Evolutionary conservation across 331 rosid genomes (phyloP), one percentile per base, ranked within the genome.

Genomic region (Saraca asoca): DNA sequence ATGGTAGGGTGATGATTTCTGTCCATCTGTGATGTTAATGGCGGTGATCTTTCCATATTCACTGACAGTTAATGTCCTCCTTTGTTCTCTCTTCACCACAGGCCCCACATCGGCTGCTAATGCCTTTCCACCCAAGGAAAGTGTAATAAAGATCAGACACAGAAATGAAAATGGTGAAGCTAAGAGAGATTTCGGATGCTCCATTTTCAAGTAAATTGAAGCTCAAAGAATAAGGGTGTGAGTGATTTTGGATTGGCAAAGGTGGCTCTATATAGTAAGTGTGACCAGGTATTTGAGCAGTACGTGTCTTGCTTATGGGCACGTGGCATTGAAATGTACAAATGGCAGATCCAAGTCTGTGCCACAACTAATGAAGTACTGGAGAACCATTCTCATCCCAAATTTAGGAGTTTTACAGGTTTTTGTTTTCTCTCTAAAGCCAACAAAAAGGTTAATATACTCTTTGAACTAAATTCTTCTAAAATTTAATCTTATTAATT

Each of bases 11-110:
- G 76, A 65, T 59, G 76, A 64, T 55, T 77, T 15, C 2, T 56
- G 55, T 50, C 82, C 88, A 50, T 76, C 84, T 24, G 34, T 64
- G 52, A 90, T 58, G 16, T 88, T 74, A 71, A 78, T 31, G 69
- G 90, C 81, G 0, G 92, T 78, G 79, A 88, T 77, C 68, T 75
- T 75, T 39, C 98, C 98, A 5, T 66, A 75, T 63, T 84, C 97
- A 29, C 83, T 81, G 20, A 11, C 73, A 66, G 68, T 59, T 15
- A 93, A 10, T 16, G 71, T 35, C 60, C 33, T 82, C 78, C 95
- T 75, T 45, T 88, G 83, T 11, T 54, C 74, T 81, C 50, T 83
- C 77, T 24, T 70, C 79, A 88, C 87, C 67, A 77, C 63, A 6
- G 85, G 82, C 34, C 79, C 80, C 9, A 52, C 64, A 1, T 44